Base-by-base conservation (phyloP, 2,329 filamentous ascomycete genomes). In the Xylariaceae sp. region DNA sequence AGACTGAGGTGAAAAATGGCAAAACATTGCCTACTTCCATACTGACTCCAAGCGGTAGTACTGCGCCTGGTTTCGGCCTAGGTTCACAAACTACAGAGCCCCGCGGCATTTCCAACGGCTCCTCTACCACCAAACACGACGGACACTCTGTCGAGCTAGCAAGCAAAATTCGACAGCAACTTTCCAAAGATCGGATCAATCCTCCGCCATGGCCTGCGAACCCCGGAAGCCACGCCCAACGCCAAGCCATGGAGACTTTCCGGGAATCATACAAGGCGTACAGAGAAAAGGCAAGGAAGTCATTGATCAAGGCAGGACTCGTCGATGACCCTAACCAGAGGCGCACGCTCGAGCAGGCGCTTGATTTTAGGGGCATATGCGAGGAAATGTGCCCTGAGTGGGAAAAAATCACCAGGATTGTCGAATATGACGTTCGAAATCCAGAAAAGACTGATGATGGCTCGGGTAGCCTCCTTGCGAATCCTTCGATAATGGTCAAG, bases 331-430 rank as follows among this genome's bases (percentile, higher is more conserved):
- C 85, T 2, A 81, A 86, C 37, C 82, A 84, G 66, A 81, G 81
- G 57, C 84, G 85, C 67, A 80, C 78, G 15, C 76, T 88, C 6
- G 78, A 82, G 59, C 81, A 88, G 68, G 86, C 86, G 5, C 83
- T 88, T 52, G 80, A 82, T 48, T 88, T 88, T 68, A 85, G 85
- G 68, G 86, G 86, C 11, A 86, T 85, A 51, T 88, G 85, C 66
- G 83, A 88, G 66, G 82, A 86, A 30, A 88, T 88, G 85, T 88
- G 86, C 61, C 86, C 86, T 4, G 82, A 87, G 63, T 87, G 82
- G 70, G 86, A 88, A 69, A 82, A 82, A 69, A 79, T 86, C 39
- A 82, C 78, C 53, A 79, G 85, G 61, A 87, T 88, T 58, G 81
- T 80, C 52, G 83, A 88, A 68, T 75, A 78, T 65, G 82, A 87